A percentile compares a stretch with the other conserved stretches of the same genome.
phyloP scores from a whole-genome alignment of 2,329 filamentous ascomycete genomes.

The Colletotrichum viniferum region DNA sequence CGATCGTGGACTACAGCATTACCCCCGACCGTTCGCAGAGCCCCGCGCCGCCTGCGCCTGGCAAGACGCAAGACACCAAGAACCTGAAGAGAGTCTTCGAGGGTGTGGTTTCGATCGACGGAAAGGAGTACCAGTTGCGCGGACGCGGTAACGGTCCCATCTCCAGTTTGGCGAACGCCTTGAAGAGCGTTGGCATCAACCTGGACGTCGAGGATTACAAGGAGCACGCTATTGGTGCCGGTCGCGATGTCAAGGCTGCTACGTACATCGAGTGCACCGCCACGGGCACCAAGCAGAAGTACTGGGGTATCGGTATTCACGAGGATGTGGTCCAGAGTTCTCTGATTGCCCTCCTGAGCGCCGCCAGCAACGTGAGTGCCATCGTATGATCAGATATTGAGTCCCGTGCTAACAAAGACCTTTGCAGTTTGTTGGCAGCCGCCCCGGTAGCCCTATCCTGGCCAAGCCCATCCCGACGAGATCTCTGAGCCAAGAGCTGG shows the following conservation, averaged over 20 bases:
- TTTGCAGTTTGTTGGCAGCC: constrained; percentile 71
- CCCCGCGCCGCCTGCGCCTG: constrained; percentile 69
- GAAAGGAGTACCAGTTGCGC: constrained; percentile 75
- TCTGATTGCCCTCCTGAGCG: constrained; percentile 83
- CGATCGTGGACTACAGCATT: constrained; percentile 90
- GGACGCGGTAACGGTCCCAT: constrained; percentile 91
- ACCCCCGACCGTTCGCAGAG: constrained; percentile 80
- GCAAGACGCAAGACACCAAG: constrained; percentile 77
- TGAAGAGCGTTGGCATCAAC: constrained; percentile 79
- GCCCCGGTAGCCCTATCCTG: constrained; percentile 70
- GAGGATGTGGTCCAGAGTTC: constrained; percentile 91
- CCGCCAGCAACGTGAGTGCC: constrained; percentile 79
- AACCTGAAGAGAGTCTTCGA: constrained; percentile 83
- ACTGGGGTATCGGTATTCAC: constrained; percentile 92
- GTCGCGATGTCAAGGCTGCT: constrained; percentile 86
- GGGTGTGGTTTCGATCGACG: constrained; percentile 83
- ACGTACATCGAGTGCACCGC: constrained; percentile 91
- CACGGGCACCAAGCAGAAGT: constrained; percentile 68
- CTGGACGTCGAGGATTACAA: constrained; percentile 95
- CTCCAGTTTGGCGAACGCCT: constrained; percentile 83
- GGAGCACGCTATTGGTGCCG: constrained; percentile 88
- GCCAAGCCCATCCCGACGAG: constrained; percentile 39
- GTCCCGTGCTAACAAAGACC: constrained; percentile 10
- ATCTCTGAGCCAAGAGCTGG: constrained; percentile 28
- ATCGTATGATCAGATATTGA: background rate